phyloP scores from a whole-genome alignment of 257 asterid species.

The Solanum pinnatisectum region DNA sequence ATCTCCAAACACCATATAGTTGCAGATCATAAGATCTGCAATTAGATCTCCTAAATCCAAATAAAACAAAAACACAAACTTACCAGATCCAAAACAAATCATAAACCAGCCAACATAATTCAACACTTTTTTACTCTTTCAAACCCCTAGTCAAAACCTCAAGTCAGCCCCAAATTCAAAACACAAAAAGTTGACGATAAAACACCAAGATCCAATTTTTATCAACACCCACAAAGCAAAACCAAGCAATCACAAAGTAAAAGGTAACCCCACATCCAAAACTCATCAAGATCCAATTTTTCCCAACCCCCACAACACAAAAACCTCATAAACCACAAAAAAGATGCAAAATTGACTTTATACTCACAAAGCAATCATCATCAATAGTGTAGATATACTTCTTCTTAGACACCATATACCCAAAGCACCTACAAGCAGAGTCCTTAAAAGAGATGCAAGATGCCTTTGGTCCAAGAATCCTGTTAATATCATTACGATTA shows the following conservation, averaged over 20 bases:
- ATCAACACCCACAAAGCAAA: not conserved
- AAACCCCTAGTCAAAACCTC: not conserved
- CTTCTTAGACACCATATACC: conserved; percentile 14
- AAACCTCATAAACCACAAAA: not conserved
- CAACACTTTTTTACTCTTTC: not conserved
- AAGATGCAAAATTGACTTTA: not conserved
- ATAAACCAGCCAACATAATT: not conserved
- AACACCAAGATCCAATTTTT: not conserved
- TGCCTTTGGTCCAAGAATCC: conserved; percentile 11
- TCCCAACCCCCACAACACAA: not conserved
- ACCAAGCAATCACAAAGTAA: not conserved
- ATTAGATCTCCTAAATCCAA: not conserved
- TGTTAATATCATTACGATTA: conserved; percentile 9
- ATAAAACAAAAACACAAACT: not conserved
- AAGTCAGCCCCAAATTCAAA: not conserved
- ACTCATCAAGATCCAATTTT: conserved; percentile 1
- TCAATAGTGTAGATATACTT: conserved; percentile 10
- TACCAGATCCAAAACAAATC: not conserved
- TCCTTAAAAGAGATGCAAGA: conserved; percentile 7
- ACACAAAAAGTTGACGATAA: not conserved
- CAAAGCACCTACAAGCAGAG: conserved; percentile 17
- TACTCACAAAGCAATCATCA: conserved; percentile 10
- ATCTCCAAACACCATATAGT: not conserved
- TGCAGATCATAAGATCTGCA: not conserved
- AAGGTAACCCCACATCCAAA: not conserved